Conservation (phyloP, 192 early-diverging fungal species). For the Spinellus fusiger region DNA sequence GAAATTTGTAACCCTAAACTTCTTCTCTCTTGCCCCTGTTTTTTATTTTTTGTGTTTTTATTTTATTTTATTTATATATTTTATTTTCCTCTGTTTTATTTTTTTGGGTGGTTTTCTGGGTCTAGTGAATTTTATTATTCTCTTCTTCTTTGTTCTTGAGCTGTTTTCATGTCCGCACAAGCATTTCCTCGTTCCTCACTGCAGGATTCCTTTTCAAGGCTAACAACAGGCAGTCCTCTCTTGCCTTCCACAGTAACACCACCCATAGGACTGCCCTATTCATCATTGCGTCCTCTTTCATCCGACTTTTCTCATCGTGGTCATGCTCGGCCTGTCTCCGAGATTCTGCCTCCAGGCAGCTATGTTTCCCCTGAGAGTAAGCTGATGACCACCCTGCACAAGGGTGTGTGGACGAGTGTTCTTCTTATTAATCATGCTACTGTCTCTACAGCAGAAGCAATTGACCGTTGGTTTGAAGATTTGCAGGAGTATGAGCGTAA, state of each 20-base stretch:
- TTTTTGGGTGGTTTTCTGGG: no score
- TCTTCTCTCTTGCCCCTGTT: no score
- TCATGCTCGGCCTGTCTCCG: slow-evolving; percentile 24
- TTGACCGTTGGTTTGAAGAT: slow-evolving; percentile 91
- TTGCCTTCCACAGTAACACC: background rate
- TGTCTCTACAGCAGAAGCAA: slow-evolving; percentile 43
- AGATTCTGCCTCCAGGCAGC: slow-evolving; percentile 23
- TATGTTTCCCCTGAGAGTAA: slow-evolving; percentile 29
- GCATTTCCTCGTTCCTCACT: background rate
- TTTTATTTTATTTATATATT: no score
- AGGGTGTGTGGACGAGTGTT: background rate
- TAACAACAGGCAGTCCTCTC: background rate
- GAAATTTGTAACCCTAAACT: no score
- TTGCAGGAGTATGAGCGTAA: slow-evolving; percentile 87
- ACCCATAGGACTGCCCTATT: background rate
- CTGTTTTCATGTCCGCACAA: background rate
- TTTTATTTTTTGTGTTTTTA: no score
- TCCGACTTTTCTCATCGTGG: slow-evolving; percentile 3
- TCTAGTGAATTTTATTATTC: no score
- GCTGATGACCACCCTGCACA: background rate
- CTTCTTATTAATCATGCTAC: background rate
- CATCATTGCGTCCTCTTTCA: background rate
- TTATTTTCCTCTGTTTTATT: no score
- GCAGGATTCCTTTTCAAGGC: background rate
- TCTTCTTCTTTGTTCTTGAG: no score